phyloP scores from a whole-genome alignment of 2,329 filamentous ascomycete species.

The Fusarium sp. region DNA sequence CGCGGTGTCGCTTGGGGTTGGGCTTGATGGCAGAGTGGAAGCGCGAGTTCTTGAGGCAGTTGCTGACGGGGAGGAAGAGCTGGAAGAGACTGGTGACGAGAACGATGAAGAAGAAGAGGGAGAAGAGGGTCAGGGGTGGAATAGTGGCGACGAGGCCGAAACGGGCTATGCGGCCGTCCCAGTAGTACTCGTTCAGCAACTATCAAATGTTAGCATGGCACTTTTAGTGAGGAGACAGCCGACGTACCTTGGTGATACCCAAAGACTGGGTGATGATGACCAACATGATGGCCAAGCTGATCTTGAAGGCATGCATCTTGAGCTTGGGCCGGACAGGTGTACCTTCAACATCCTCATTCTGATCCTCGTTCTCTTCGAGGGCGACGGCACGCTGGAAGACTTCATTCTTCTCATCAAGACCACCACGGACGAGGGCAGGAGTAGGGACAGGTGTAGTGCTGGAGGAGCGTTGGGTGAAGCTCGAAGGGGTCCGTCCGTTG shows the following conservation, averaged over 20 bases:
- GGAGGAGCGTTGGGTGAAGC: slow-evolving; percentile 29
- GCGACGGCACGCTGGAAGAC: slow-evolving; percentile 39
- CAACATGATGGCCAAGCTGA: slow-evolving; percentile 41
- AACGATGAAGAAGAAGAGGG: slow-evolving; percentile 43
- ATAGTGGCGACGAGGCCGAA: slow-evolving; percentile 32
- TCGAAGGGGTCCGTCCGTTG: background rate
- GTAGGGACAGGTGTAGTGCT: slow-evolving; percentile 7
- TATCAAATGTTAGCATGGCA: background rate
- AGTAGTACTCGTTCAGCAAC: slow-evolving; percentile 33
- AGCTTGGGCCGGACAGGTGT: slow-evolving; percentile 36
- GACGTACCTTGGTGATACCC: slow-evolving; percentile 39
- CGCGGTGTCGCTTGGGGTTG: slow-evolving; percentile 38
- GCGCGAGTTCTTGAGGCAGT: slow-evolving; percentile 41
- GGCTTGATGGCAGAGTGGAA: slow-evolving; percentile 44
- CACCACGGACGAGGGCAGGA: slow-evolving; percentile 39
- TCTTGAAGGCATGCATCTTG: slow-evolving; percentile 37
- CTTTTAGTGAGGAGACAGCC: fast-evolving
- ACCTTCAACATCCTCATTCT: slow-evolving; percentile 36
- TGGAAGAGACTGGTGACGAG: slow-evolving; percentile 42
- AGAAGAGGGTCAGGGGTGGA: slow-evolving; percentile 28
- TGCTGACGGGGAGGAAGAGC: slow-evolving; percentile 35
- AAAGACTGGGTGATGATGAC: slow-evolving; percentile 41
- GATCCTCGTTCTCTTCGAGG: slow-evolving; percentile 42
- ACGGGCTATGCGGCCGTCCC: slow-evolving; percentile 32
- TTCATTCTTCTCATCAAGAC: slow-evolving; percentile 41